These are phyloP conservation scores for Gracilariopsis chorda DNA, from an alignment of 23 red algal species.

Conservation along the genomic window DNA sequence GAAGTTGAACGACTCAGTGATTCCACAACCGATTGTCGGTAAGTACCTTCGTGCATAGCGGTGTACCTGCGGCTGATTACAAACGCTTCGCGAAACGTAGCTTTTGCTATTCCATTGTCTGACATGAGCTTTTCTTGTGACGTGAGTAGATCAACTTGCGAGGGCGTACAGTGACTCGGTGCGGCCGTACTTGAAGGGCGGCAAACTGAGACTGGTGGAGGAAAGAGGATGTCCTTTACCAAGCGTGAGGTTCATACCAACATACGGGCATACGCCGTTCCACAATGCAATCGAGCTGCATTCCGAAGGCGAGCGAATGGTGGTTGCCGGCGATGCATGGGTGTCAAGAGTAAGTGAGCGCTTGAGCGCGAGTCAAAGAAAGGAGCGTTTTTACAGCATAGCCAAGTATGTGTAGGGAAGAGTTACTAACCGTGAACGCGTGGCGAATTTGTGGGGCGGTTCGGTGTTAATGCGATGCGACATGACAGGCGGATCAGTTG, in stretches of 20 bases:
- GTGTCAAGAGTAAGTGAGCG: not conserved
- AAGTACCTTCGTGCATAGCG: not conserved
- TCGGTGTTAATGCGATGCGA: too few relatives aligned
- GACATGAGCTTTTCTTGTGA: too few relatives aligned
- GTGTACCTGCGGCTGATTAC: not conserved
- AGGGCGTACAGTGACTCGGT: not conserved
- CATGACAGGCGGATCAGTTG: not conserved
- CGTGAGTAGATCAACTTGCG: not conserved
- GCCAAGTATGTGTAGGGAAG: too few relatives aligned
- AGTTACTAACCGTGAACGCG: too few relatives aligned
- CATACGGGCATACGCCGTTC: not conserved
- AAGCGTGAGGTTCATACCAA: not conserved
- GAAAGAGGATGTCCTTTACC: not conserved
- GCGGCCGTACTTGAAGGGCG: not conserved
- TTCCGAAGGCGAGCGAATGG: not conserved
- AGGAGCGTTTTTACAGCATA: too few relatives aligned
- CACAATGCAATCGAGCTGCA: constrained; percentile 11
- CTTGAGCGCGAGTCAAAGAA: too few relatives aligned
- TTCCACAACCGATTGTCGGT: not conserved
- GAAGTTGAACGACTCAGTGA: not conserved
- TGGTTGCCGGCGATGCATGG: constrained; percentile 20
- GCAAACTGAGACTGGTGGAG: not conserved
- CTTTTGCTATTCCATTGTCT: too few relatives aligned
- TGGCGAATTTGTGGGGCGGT: too few relatives aligned
- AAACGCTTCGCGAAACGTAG: too few relatives aligned